Percentiles rank a stretch among this genome's conserved stretches.
Conservation (phyloP, 2,329 filamentous ascomycete genomes). For the Aspergillus ibericus region DNA sequence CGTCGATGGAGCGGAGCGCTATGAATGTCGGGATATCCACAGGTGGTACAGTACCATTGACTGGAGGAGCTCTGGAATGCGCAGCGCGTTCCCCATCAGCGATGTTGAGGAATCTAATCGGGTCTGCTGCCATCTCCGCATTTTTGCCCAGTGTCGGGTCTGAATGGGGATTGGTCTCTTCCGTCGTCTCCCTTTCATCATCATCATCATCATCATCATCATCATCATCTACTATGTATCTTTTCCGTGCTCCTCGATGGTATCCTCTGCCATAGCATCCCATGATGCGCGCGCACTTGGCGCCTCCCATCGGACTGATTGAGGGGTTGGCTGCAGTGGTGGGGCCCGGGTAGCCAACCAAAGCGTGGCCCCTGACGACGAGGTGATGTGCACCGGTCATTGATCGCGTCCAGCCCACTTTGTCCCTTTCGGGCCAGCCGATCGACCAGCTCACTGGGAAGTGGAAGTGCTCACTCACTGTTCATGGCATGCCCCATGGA, state of each 20-base stretch:
- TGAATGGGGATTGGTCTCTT: too few relatives aligned
- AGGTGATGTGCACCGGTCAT: constrained; percentile 25
- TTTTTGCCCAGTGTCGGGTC: background rate
- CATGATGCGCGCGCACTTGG: background rate
- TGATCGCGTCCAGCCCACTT: constrained; percentile 11
- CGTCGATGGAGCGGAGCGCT: background rate
- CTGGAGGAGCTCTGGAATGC: background rate
- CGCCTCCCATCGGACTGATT: constrained; percentile 8
- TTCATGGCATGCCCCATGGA: too few relatives aligned
- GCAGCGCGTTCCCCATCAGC: background rate
- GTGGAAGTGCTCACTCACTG: too few relatives aligned
- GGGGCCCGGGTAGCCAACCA: constrained; percentile 20
- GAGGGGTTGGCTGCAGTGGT: constrained; percentile 22
- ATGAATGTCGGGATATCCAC: background rate
- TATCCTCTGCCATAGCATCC: background rate
- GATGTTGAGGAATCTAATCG: background rate
- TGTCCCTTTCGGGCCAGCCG: background rate
- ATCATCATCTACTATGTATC: too few relatives aligned
- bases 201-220: too few relatives aligned
- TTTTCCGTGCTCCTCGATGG: too few relatives aligned
- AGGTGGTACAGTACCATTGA: background rate
- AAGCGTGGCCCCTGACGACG: constrained; percentile 20
- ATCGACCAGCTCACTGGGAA: background rate
- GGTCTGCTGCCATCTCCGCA: background rate
- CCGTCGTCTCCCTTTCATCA: too few relatives aligned